These are phyloP conservation scores for Penicillium sclerotiorum DNA, from an alignment of 2,329 filamentous ascomycete species.

Conservation along the genomic window DNA sequence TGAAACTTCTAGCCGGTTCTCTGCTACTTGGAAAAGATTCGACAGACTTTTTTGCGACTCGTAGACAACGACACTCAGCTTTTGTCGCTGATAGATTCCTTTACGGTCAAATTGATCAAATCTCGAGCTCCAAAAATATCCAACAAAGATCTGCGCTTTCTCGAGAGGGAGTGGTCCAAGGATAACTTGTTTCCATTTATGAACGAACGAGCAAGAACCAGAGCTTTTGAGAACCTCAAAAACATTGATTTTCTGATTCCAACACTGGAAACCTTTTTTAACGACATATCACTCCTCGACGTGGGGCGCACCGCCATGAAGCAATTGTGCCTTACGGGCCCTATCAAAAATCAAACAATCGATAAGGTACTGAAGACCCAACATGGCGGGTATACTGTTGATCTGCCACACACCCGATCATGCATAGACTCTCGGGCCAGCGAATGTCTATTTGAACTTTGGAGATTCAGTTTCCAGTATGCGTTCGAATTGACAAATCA, in stretches of 20 bases:
- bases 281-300: constrained; percentile 11
- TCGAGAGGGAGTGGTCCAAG: background rate
- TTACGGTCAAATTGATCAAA: background rate
- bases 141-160: background rate
- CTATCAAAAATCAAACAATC: background rate
- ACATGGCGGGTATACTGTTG: background rate
- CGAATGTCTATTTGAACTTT: constrained; percentile 2
- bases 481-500: constrained; percentile 7
- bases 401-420: background rate
- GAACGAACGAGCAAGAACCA: background rate
- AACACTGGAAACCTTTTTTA: constrained; percentile 12
- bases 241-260: constrained; percentile 5
- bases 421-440: background rate
- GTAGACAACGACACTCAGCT: background rate
- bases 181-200: background rate
- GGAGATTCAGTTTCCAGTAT: constrained; percentile 8
- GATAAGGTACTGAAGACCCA: background rate
- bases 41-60: constrained; percentile 1
- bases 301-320: constrained; percentile 7
- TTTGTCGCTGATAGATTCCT: background rate
- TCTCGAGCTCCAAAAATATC: background rate
- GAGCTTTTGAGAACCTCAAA: background rate
- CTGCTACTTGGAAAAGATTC: constrained; percentile 16
- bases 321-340: constrained; percentile 1
- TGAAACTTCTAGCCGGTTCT: constrained; percentile 7